Evolutionary conservation across 345 rosid species (phyloP).

Genomic region (Citrus sp.): DNA sequence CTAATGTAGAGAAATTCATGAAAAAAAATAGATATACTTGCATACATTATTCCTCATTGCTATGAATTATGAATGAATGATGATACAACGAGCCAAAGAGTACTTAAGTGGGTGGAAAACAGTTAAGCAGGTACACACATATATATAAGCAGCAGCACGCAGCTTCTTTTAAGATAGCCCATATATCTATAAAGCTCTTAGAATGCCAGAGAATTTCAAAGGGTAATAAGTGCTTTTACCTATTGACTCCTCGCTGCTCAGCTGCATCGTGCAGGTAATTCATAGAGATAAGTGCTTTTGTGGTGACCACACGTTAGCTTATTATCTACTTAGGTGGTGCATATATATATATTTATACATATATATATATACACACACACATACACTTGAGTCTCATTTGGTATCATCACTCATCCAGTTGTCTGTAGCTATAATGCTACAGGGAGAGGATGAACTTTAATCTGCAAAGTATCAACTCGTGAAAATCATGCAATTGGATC

Average conservation of each 20-base stretch:
- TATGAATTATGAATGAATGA: background rate
- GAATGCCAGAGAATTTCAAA: conserved; percentile 12
- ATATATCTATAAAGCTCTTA: conserved; percentile 11
- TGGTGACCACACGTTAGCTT: conserved; percentile 19
- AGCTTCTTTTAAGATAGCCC: background rate
- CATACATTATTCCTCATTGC: no score
- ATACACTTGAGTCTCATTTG: background rate
- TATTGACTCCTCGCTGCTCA: background rate
- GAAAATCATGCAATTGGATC: background rate
- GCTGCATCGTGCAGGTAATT: background rate
- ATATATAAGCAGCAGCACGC: background rate
- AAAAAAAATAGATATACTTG: no score
- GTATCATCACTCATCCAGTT: background rate
- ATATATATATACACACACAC: no score
- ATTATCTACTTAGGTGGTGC: no score
- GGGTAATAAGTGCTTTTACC: background rate
- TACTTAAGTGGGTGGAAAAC: background rate
- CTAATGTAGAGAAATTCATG: no score
- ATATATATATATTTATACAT: no score
- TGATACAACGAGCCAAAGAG: background rate
- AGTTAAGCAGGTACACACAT: background rate
- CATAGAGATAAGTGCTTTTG: conserved; percentile 17
- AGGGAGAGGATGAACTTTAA: no score
- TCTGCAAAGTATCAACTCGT: background rate
- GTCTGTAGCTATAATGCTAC: background rate